phyloP scores from a whole-genome alignment of 805 yeast species.

The Myxozyma nipponensis region DNA sequence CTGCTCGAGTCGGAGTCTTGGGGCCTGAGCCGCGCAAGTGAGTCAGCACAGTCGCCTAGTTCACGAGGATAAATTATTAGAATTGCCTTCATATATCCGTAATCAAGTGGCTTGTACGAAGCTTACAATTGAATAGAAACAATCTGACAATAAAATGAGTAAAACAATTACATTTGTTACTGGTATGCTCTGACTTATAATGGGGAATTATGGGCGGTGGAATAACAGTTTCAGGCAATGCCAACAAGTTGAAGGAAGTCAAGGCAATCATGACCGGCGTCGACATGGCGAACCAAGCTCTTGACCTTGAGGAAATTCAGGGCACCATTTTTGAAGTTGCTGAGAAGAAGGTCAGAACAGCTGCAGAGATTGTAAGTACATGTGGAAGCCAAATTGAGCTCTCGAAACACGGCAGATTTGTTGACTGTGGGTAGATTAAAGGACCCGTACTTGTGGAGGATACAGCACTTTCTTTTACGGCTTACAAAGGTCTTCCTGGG shows the following conservation, averaged over 20 bases:
- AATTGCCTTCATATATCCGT: too few relatives aligned
- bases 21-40: too few relatives aligned
- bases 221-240: conserved; percentile 88
- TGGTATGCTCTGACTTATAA: conserved; percentile 82
- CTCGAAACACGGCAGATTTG: not conserved
- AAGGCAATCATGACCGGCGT: conserved; percentile 54
- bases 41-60: too few relatives aligned
- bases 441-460: conserved; percentile 95
- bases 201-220: conserved; percentile 2
- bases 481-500: conserved; percentile 84
- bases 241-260: conserved; percentile 83
- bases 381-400: not conserved
- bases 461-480: conserved; percentile 81
- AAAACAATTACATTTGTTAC: conserved; percentile 63
- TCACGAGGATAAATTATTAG: too few relatives aligned
- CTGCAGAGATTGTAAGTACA: conserved; percentile 49
- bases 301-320: conserved; percentile 89
- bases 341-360: conserved; percentile 69
- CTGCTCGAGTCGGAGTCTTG: too few relatives aligned
- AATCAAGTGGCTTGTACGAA: too few relatives aligned
- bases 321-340: conserved; percentile 83
- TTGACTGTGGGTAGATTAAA: conserved; percentile 35
- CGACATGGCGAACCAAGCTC: conserved; percentile 54
- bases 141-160: not conserved
- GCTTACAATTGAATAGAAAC: too few relatives aligned